Evolutionary conservation across 1,284 basidiomycete species (phyloP), one percentile per base, ranked within the genome.

Genomic region (Peniophora sp.): DNA sequence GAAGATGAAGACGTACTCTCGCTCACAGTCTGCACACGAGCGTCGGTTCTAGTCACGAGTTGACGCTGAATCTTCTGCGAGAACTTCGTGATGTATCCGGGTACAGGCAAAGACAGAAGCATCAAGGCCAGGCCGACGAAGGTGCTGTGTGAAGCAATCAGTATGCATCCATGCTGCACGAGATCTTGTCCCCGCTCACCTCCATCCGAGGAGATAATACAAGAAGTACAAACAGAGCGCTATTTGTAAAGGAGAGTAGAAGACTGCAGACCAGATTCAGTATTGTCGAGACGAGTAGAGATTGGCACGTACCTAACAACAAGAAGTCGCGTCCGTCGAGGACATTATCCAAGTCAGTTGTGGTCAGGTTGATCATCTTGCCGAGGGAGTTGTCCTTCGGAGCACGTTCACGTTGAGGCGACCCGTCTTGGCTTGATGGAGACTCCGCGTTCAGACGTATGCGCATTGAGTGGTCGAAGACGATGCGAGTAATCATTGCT

Each of bases 381-480:
- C 68, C 68, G 3, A 64, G 63, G 15, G 70, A 55, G 50, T 75
- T 73, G 17, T 55, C n/a, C 10, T 36, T n/a, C 34, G 34, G 10
- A 36, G 10, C 10, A n/a, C 34, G 10, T 36, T n/a, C n/a, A 36
- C 34, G 59, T n/a, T n/a, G 10, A n/a, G 34, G 10, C n/a, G n/a
- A n/a, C n/a, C n/a, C n/a, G n/a, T n/a, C 34, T 10, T 36, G 34
- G 15, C 15, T n/a, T 20, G 37, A n/a, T 8, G 6, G 37, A 41
- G 37, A 8, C 8, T 41, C 15, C 37, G 37, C 15, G n/a, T 20
- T 15, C 5, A 20, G 72, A 17, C 85, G 74, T 39, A 88, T 78
- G 36, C 83, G 75, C 3, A 88, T 68, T 1, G 83, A 70, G 57
- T 88, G 85, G 52, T 86, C 81, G 58, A 88, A 86, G 3, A 88